These are phyloP conservation scores for Barnettozyma salicaria DNA, from an alignment of 805 yeast species.

Conservation along the genomic window DNA sequence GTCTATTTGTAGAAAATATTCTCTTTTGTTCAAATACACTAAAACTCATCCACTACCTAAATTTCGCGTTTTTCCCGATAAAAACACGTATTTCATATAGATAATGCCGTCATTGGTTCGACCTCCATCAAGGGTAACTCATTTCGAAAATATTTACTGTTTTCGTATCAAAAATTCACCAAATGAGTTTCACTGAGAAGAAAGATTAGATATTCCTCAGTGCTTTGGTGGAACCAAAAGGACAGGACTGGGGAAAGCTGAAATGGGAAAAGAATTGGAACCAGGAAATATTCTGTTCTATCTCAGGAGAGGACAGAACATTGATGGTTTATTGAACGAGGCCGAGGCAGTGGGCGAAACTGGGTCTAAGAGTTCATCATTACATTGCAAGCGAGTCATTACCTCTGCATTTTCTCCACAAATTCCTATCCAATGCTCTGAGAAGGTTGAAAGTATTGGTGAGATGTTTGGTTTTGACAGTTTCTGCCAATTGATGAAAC, in stretches of 20 bases:
- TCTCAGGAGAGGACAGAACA: slow-evolving; percentile 15
- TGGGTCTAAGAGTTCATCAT: slow-evolving; percentile 19
- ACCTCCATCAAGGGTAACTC: too few species aligned
- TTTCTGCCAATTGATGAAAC: slow-evolving; percentile 42
- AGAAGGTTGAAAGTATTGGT: slow-evolving; percentile 39
- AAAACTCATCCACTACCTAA: too few species aligned
- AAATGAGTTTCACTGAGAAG: too few species aligned
- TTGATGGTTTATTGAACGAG: slow-evolving; percentile 13
- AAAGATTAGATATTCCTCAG: too few species aligned
- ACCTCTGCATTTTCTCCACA: slow-evolving; percentile 46
- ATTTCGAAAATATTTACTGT: too few species aligned
- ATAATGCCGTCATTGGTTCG: too few species aligned
- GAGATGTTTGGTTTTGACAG: slow-evolving; percentile 36
- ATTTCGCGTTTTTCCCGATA: too few species aligned
- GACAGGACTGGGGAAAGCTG: not conserved
- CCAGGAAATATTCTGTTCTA: slow-evolving; percentile 18
- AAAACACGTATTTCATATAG: too few species aligned
- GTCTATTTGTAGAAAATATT: too few species aligned
- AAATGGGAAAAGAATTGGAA: slow-evolving; percentile 16
- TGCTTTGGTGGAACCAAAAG: too few species aligned
- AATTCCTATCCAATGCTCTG: slow-evolving; percentile 44
- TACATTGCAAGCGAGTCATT: slow-evolving; percentile 24
- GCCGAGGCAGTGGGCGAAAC: slow-evolving; percentile 2
- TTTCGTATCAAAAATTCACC: too few species aligned
- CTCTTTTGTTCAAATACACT: too few species aligned